Evolutionary conservation across 2,329 filamentous ascomycete species (phyloP).

Genomic region (Ophiostoma sp.): DNA sequence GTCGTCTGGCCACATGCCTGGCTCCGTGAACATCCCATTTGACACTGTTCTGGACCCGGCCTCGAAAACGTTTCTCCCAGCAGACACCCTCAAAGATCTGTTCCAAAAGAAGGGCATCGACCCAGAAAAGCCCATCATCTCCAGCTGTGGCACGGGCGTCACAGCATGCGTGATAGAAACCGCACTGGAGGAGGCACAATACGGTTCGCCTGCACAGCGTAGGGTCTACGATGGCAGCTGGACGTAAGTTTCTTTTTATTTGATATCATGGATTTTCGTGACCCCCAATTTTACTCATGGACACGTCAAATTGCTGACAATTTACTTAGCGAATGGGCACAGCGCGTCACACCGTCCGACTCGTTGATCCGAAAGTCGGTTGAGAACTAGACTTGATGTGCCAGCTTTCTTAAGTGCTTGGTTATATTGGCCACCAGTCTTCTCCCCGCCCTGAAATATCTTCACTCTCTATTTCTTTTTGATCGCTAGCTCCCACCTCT

Average conservation of each 20-base stretch:
- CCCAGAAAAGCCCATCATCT: slow-evolving; percentile 76
- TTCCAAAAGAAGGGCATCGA: slow-evolving; percentile 82
- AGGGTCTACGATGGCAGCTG: slow-evolving; percentile 94
- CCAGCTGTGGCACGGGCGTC: slow-evolving; percentile 89
- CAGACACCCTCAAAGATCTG: slow-evolving; percentile 69
- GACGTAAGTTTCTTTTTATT: slow-evolving; percentile 67
- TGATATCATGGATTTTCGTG: not conserved
- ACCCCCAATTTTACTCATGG: not conserved
- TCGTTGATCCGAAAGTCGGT: slow-evolving; percentile 26
- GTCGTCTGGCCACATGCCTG: slow-evolving; percentile 87
- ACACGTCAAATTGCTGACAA: not conserved
- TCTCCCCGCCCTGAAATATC: not conserved
- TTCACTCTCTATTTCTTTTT: not conserved
- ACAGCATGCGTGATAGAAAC: slow-evolving; percentile 90
- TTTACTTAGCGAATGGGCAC: slow-evolving; percentile 30
- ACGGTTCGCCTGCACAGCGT: slow-evolving; percentile 64
- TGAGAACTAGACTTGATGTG: not conserved
- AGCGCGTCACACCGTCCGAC: slow-evolving; percentile 30
- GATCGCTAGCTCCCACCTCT: not conserved
- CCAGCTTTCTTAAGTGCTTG: not conserved
- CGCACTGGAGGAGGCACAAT: slow-evolving; percentile 76
- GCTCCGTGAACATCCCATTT: slow-evolving; percentile 80
- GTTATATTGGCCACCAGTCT: not conserved
- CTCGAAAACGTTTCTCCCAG: slow-evolving; percentile 76
- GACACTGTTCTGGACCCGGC: slow-evolving; percentile 75